Percentiles rank a stretch among this genome's conserved stretches.
Conservation (phyloP, 305 asterid species). For the Fraxinus sp. region DNA sequence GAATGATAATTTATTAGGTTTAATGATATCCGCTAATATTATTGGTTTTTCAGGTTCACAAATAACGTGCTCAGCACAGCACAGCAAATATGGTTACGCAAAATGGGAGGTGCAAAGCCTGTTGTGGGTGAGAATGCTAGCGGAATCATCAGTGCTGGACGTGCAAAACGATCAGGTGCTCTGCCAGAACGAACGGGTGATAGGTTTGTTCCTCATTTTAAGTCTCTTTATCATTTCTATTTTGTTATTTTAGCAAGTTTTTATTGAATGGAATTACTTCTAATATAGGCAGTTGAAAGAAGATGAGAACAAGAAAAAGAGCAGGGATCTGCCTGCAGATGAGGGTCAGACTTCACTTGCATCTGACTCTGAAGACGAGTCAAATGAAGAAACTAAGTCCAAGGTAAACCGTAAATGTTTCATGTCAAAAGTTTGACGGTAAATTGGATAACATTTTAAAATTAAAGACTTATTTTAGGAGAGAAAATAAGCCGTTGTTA, state of each 20-base stretch:
- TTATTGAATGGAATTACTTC: conserved; percentile 25
- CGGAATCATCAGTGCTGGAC: conserved; percentile 96
- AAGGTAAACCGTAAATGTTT: conserved; percentile 43
- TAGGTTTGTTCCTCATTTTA: conserved; percentile 51
- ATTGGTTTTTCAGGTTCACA: conserved; percentile 64
- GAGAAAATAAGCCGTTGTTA: background rate
- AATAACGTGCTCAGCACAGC: conserved; percentile 96
- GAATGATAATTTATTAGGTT: background rate
- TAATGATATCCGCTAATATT: background rate
- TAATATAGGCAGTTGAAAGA: conserved; percentile 71
- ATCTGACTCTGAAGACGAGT: conserved; percentile 54
- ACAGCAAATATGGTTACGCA: conserved; percentile 96
- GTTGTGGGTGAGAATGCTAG: conserved; percentile 76
- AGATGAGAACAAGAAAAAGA: conserved; percentile 63
- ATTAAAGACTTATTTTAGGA: background rate
- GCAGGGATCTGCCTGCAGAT: conserved; percentile 48
- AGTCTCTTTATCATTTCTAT: conserved; percentile 7
- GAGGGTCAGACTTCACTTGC: conserved; percentile 47
- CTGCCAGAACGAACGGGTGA: conserved; percentile 65
- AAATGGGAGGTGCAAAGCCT: conserved; percentile 96
- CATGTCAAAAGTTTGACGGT: background rate
- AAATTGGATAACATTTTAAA: background rate
- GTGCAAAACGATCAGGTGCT: conserved; percentile 76
- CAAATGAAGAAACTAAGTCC: conserved; percentile 55
- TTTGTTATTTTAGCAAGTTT: conserved; percentile 22